A percentile compares a stretch with the other conserved stretches of the same genome.
Conservation (phyloP, 2,329 filamentous ascomycete genomes). For the Aspergillus eucalypticola region DNA sequence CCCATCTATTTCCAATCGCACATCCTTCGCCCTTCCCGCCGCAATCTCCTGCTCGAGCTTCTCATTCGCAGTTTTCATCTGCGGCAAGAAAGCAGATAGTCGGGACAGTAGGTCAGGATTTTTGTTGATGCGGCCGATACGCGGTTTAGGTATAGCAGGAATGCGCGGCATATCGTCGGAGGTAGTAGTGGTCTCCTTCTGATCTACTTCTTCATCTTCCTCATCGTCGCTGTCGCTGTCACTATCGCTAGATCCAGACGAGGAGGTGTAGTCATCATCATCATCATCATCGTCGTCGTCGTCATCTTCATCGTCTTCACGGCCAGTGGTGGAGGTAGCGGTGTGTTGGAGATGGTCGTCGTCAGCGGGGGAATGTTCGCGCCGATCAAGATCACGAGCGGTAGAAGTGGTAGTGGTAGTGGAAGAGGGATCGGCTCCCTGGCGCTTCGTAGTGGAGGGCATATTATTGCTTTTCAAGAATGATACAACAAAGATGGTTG, state of each 20-base stretch:
- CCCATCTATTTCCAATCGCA: conserved; percentile 37
- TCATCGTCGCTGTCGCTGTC: conserved; percentile 28
- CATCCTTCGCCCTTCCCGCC: conserved; percentile 32
- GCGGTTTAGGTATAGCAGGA: conserved; percentile 35
- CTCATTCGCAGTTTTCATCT: conserved; percentile 47
- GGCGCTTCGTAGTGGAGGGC: not conserved
- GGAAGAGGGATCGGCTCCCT: not conserved
- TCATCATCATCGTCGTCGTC: conserved; percentile 20
- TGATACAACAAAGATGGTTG: too few species aligned
- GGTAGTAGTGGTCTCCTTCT: not conserved
- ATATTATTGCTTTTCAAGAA: too few species aligned
- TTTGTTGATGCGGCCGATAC: conserved; percentile 31
- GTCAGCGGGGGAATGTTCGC: not conserved
- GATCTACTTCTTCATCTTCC: conserved; percentile 1
- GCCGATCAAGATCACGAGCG: not conserved
- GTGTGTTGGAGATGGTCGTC: not conserved
- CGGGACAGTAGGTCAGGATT: conserved; percentile 37
- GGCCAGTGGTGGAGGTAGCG: not conserved
- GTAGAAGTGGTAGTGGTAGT: not conserved
- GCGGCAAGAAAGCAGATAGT: conserved; percentile 44
- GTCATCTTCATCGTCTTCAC: conserved; percentile 9
- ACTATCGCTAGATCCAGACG: conserved; percentile 25
- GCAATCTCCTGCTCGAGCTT: conserved; percentile 42
- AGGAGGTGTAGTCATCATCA: conserved; percentile 27
- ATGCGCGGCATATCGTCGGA: conserved; percentile 29